These are phyloP conservation scores for Phanerodontia chrysosporium DNA, from an alignment of 768 basidiomycete species.

Conservation along the genomic window DNA sequence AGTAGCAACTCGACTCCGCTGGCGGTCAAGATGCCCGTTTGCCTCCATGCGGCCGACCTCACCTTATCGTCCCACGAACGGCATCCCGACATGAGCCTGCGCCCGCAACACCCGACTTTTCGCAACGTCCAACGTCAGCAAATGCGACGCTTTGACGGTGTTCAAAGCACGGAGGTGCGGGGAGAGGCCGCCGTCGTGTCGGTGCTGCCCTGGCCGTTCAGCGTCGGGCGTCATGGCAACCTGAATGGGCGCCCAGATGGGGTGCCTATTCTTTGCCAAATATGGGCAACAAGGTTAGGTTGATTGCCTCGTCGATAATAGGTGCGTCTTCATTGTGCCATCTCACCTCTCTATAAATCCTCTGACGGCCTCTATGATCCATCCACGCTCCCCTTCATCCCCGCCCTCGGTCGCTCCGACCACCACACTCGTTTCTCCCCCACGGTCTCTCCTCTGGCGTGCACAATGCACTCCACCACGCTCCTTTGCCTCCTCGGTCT, in stretches of 20 bases:
- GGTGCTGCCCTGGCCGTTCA: neutral
- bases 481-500: conserved; percentile 11
- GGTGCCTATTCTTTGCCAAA: neutral
- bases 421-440: neutral
- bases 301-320: neutral
- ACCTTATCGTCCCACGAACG: neutral
- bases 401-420: neutral
- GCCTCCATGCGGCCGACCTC: neutral
- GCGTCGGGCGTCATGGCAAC: conserved; percentile 8
- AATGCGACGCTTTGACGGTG: neutral
- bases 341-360: neutral
- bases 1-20: neutral
- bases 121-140: no score
- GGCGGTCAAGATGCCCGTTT: neutral
- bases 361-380: neutral
- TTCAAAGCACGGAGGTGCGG: neutral
- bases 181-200: neutral
- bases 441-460: conserved; percentile 1
- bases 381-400: neutral
- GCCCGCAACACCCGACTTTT: no score
- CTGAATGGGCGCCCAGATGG: neutral
- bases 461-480: conserved; percentile 8
- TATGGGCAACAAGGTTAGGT: conserved; percentile 2
- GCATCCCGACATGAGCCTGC: no score
- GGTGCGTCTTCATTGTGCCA: conserved; percentile 6